Evolutionary conservation across 2,329 filamentous ascomycete genomes (phyloP).

Genomic region (Gaeumannomyces tritici): DNA sequence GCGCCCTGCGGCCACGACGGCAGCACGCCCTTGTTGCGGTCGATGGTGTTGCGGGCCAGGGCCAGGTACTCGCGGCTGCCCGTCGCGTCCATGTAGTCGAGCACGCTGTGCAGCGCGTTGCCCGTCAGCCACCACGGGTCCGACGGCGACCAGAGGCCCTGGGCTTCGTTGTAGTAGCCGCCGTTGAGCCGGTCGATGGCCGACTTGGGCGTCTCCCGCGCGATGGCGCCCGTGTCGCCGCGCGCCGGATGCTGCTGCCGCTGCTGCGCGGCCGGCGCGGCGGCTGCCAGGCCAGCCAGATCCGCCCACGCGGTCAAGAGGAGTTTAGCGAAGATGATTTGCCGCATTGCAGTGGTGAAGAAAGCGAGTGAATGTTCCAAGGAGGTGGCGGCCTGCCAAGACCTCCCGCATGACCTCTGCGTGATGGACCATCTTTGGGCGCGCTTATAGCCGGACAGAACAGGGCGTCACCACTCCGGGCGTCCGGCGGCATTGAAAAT

Average conservation of each 20-base stretch:
- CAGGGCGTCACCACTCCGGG: not conserved
- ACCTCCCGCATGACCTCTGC: not conserved
- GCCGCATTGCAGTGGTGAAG: not conserved
- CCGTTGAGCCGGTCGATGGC: constrained; percentile 25
- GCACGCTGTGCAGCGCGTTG: constrained; percentile 22
- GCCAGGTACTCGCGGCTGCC: constrained; percentile 18
- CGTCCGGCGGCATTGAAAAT: no score
- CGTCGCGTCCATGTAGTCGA: constrained; percentile 25
- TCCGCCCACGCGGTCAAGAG: not conserved
- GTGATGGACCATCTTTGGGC: no score
- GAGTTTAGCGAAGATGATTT: not conserved
- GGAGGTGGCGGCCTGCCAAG: not conserved
- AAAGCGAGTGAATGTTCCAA: not conserved
- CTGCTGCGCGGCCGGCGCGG: no score
- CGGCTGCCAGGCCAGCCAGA: not conserved
- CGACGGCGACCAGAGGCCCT: constrained; percentile 22
- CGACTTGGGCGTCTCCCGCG: constrained; percentile 6
- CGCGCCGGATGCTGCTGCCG: not conserved
- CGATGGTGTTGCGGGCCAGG: constrained; percentile 19
- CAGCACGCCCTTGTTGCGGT: constrained; percentile 21
- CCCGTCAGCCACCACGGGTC: constrained; percentile 29
- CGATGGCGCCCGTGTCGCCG: not conserved
- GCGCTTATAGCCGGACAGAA: not conserved
- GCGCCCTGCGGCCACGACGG: constrained; percentile 24
- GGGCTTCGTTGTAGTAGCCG: constrained; percentile 20